These are phyloP conservation scores for Stereum hirsutum DNA, from an alignment of 1,284 basidiomycete genomes.

Conservation along the genomic window DNA sequence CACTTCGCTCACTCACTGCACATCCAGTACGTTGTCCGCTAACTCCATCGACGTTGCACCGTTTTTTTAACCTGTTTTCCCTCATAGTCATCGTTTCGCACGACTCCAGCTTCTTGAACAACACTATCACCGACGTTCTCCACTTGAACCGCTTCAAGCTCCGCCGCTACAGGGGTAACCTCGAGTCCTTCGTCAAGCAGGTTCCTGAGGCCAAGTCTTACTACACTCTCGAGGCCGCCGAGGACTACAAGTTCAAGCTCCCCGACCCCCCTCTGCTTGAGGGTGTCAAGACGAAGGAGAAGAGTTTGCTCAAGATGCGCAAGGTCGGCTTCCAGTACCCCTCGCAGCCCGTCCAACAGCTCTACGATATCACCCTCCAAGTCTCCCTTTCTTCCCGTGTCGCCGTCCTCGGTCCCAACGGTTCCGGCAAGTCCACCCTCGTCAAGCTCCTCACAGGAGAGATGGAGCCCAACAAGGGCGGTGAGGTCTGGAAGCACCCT, in stretches of 20 bases:
- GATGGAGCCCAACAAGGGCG: constrained; percentile 92
- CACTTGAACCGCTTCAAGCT: constrained; percentile 99
- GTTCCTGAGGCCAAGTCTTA: constrained; percentile 98
- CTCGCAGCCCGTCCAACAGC: constrained; percentile 75
- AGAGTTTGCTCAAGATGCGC: constrained; percentile 95
- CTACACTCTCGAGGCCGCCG: constrained; percentile 89
- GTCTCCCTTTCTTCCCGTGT: constrained; percentile 97
- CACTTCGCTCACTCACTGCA: constrained; percentile 81
- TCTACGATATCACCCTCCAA: constrained; percentile 93
- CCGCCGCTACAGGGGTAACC: constrained; percentile 95
- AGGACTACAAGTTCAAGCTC: constrained; percentile 97
- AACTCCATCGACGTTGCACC: too few species aligned
- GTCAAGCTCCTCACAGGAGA: constrained; percentile 99
- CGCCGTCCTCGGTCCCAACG: constrained; percentile 93
- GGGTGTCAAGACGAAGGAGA: constrained; percentile 99
- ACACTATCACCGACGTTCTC: constrained; percentile 97
- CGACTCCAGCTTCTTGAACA: constrained; percentile 98
- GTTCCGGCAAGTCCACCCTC: constrained; percentile 97
- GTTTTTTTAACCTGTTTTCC: constrained; percentile 12
- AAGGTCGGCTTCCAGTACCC: constrained; percentile 98
- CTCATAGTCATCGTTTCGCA: constrained; percentile 86
- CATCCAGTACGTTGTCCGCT: constrained; percentile 67
- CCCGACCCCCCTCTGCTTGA: constrained; percentile 94
- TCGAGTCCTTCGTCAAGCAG: constrained; percentile 89
- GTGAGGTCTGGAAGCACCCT: constrained; percentile 98